Conservation (phyloP, 345 rosid species). For the Hypericum androsaemum region DNA sequence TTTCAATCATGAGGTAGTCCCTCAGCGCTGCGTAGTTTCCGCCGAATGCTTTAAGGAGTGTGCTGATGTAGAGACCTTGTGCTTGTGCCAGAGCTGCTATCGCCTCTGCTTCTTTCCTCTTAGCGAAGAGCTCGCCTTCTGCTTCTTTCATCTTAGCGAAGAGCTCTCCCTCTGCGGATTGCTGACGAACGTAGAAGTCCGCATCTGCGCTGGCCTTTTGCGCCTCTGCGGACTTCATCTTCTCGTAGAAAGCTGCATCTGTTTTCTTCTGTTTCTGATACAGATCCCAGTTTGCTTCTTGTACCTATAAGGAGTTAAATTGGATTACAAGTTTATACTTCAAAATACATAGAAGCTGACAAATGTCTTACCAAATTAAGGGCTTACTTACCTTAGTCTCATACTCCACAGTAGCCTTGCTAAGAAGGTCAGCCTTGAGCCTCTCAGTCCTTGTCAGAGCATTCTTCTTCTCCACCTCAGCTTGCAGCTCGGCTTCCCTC, state of each 20-base stretch:
- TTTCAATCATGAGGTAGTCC: slow-evolving; percentile 13
- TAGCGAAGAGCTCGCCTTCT: slow-evolving; percentile 13
- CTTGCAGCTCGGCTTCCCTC: slow-evolving; percentile 17
- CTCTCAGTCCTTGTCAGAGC: slow-evolving; percentile 11
- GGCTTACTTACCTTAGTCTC: too few relatives aligned
- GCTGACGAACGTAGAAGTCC: slow-evolving; percentile 8
- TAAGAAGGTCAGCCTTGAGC: slow-evolving; percentile 10
- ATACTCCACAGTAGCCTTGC: too few relatives aligned
- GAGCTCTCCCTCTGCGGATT: slow-evolving; percentile 15
- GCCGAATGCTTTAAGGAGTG: slow-evolving; percentile 9
- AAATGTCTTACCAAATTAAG: background rate
- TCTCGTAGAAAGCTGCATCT: slow-evolving; percentile 8
- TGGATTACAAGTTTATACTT: too few relatives aligned
- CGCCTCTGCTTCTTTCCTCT: slow-evolving; percentile 16
- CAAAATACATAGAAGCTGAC: too few relatives aligned
- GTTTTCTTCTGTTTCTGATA: slow-evolving; percentile 14
- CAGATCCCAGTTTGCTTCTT: slow-evolving; percentile 18
- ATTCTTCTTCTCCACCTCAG: slow-evolving; percentile 14
- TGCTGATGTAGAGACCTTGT: slow-evolving; percentile 12
- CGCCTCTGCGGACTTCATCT: slow-evolving; percentile 7
- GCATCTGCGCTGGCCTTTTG: slow-evolving; percentile 8
- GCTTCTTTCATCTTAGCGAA: slow-evolving; percentile 13
- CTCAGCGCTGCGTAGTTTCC: slow-evolving; percentile 12
- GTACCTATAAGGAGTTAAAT: slow-evolving; percentile 7
- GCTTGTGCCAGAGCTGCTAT: slow-evolving; percentile 12